Evolutionary conservation across 2,329 filamentous ascomycete genomes (phyloP), one percentile per base, ranked within the genome.

Genomic region (Phialemonium atrogriseum): DNA sequence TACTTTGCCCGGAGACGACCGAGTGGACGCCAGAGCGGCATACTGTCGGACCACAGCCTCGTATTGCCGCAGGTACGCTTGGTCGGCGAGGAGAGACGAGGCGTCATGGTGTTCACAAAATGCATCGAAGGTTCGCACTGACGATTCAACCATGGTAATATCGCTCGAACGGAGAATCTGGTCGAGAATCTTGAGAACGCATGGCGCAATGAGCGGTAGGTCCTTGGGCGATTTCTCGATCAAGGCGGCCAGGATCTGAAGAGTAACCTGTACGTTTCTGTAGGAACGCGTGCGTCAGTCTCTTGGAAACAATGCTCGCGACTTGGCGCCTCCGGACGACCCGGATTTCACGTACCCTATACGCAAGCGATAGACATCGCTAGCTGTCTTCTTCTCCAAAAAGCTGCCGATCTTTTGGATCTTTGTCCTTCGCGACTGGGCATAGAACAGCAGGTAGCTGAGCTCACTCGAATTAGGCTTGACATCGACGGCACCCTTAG

Each of bases 401-500:
- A 95, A 98, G 47, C 78, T 79, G 56, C 86, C 87, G 45, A 98
- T 88, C 62, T 98, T 98, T 51, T 91, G 85, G 47, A 96, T 78
- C 70, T 96, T 98, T 60, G 84, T 89, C 43, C 86, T 80, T 38
- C 89, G 84, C 47, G 88, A 94, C 53, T 84, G 93, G 39, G 85
- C 87, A 66, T 98, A 96, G 70, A 94, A 96, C 33, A 96, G 77
- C 43, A 98, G 75, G 56, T 96, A 96, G 60, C 86, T 94, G 41
- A 98, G 76, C 67, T 98, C 91, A 62, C 86, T 94, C 44, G 86
- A 86, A 60, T 96, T 96, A 26, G 91, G 88, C 62, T 89, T 93
- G 52, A 94, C 86, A 50, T 94, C 86, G 54, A 88, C 82, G 40
- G 84, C 80, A 31, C 85, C 86, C 63, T 95, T 96, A 43, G 84